A percentile compares a stretch with the other conserved stretches of the same genome.
Conservation (phyloP, 1,284 basidiomycete species). For the Fistulinella cinereoalba region DNA sequence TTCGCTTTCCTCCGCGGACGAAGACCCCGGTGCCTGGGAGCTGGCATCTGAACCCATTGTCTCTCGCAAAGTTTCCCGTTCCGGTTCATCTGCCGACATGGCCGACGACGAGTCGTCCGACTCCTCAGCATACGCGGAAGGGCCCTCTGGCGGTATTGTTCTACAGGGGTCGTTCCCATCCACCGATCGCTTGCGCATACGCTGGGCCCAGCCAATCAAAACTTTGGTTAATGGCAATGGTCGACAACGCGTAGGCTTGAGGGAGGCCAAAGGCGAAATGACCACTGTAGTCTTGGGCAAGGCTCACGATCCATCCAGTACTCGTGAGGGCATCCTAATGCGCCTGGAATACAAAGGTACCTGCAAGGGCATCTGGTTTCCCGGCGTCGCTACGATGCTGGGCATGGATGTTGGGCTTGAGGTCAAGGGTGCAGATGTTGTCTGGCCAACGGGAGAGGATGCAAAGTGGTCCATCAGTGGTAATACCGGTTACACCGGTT, state of each 20-base stretch:
- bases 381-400: constrained; percentile 76
- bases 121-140: constrained; percentile 49
- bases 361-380: constrained; percentile 74
- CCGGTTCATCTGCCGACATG: constrained; percentile 61
- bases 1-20: constrained; percentile 71
- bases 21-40: constrained; percentile 67
- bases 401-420: constrained; percentile 72
- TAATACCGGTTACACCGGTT: constrained; percentile 65
- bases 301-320: constrained; percentile 36
- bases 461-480: constrained; percentile 61
- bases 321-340: constrained; percentile 62
- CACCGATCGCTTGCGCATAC: constrained; percentile 66
- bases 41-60: constrained; percentile 75
- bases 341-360: constrained; percentile 66
- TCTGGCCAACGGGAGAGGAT: constrained; percentile 58
- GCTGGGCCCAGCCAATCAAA: constrained; percentile 71
- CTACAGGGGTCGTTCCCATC: constrained; percentile 78
- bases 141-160: constrained; percentile 57
- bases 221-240: constrained; percentile 47
- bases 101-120: constrained; percentile 82
- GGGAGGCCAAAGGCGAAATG: constrained; percentile 64
- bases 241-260: constrained; percentile 64
- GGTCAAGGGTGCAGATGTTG: constrained; percentile 57
- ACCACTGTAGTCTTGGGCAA: constrained; percentile 55
- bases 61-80: constrained; percentile 52